A percentile compares a stretch with the other conserved stretches of the same genome.
phyloP scores from a whole-genome alignment of 345 rosid species.

The Sapria himalayana region DNA sequence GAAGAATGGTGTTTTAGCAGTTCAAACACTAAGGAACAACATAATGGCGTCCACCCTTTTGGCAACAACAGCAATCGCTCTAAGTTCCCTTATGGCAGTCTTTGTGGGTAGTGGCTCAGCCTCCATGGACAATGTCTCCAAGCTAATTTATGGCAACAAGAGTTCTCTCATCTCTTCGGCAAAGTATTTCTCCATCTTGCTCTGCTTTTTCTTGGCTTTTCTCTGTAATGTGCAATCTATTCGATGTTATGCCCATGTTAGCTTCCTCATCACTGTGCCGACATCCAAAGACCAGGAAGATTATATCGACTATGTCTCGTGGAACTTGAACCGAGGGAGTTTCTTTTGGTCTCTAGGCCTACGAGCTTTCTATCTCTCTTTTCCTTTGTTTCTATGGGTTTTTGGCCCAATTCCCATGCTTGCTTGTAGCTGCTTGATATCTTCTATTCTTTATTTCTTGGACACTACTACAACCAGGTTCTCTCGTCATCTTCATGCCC shows the following conservation, averaged over 20 bases:
- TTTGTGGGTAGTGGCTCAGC: slow-evolving; percentile 56
- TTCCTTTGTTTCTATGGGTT: slow-evolving; percentile 78
- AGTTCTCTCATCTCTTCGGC: slow-evolving; percentile 31
- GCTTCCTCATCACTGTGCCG: slow-evolving; percentile 61
- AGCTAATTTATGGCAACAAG: slow-evolving; percentile 43
- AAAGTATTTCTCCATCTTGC: slow-evolving; percentile 62
- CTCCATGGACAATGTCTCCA: slow-evolving; percentile 17
- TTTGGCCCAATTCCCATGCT: slow-evolving; percentile 91
- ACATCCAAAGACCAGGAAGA: slow-evolving; percentile 30
- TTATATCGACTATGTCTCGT: slow-evolving; percentile 39
- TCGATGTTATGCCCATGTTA: slow-evolving; percentile 73
- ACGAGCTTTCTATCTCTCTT: slow-evolving; percentile 69
- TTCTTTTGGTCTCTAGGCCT: slow-evolving; percentile 80
- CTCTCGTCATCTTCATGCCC: slow-evolving; percentile 35
- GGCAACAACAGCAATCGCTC: slow-evolving; percentile 85
- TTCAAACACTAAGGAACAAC: slow-evolving; percentile 85
- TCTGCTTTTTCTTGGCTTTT: slow-evolving; percentile 81
- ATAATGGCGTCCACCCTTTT: slow-evolving; percentile 92
- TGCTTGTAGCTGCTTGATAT: slow-evolving; percentile 44
- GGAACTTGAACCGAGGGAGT: slow-evolving; percentile 83
- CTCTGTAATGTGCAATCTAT: slow-evolving; percentile 84
- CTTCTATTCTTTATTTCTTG: slow-evolving; percentile 49
- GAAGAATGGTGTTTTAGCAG: slow-evolving; percentile 68
- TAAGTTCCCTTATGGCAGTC: slow-evolving; percentile 65
- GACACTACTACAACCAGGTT: slow-evolving; percentile 63